Evolutionary conservation across 192 early-diverging fungal genomes (phyloP).

Genomic region (Pilaira anomala): DNA sequence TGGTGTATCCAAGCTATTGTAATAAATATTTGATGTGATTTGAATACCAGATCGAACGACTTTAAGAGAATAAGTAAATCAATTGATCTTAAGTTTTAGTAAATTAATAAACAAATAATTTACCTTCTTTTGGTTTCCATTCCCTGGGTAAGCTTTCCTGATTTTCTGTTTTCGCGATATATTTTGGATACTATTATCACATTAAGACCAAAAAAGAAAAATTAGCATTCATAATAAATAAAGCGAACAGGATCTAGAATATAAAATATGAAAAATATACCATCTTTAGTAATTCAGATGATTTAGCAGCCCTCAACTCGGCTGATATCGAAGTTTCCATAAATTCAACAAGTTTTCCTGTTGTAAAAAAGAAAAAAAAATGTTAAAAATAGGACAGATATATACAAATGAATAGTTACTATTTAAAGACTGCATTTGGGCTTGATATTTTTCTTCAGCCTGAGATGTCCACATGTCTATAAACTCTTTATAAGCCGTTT

Average conservation of each 20-base stretch:
- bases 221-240: too few species aligned
- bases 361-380: background rate
- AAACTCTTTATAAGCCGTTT: background rate
- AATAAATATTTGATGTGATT: conserved; percentile 27
- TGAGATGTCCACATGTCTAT: conserved; percentile 21
- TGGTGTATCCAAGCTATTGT: conserved; percentile 19
- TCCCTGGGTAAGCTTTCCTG: conserved; percentile 21
- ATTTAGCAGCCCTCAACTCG: conserved; percentile 27
- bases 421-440: conserved; percentile 11
- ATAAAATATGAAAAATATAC: conserved; percentile 23
- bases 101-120: background rate
- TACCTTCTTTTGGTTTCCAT: conserved; percentile 35
- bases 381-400: background rate
- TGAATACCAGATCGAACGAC: conserved; percentile 29
- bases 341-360: conserved; percentile 32
- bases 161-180: conserved; percentile 1
- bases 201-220: too few species aligned
- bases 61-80: background rate
- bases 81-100: background rate
- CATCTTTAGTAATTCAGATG: conserved; percentile 36
- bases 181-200: conserved; percentile 28
- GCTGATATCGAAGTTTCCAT: conserved; percentile 33
- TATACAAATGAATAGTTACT: conserved; percentile 13
- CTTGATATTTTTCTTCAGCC: conserved; percentile 16
- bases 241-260: too few species aligned